Evolutionary conservation across 345 rosid genomes (phyloP).

Genomic region (Corymbia maculata): DNA sequence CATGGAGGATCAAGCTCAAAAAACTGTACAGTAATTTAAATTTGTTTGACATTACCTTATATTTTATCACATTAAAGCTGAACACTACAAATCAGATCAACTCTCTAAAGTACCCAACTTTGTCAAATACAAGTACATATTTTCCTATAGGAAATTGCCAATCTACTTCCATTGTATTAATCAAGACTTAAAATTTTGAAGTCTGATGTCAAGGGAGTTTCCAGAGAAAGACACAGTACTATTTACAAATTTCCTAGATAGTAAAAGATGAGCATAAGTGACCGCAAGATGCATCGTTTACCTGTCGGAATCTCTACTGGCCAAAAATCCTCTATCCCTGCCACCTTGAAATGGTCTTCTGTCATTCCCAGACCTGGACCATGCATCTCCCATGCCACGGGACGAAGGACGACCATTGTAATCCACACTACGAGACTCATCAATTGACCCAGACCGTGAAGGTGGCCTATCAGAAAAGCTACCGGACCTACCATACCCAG

Average conservation of each 20-base stretch:
- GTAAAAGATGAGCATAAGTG: not conserved
- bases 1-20: not conserved
- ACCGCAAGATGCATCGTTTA: slow-evolving; percentile 8
- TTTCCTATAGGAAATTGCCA: not conserved
- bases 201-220: not conserved
- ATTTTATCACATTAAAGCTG: not conserved
- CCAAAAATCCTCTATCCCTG: slow-evolving; percentile 76
- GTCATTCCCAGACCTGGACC: slow-evolving; percentile 65
- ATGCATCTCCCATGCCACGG: slow-evolving; percentile 54
- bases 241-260: not conserved
- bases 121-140: not conserved
- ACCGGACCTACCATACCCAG: slow-evolving; percentile 57
- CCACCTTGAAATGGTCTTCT: slow-evolving; percentile 74
- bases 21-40: not conserved
- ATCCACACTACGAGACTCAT: slow-evolving; percentile 58
- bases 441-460: slow-evolving; percentile 75
- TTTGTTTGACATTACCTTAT: not conserved
- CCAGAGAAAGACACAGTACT: not conserved
- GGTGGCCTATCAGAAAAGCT: slow-evolving; percentile 64
- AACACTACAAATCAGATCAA: not conserved
- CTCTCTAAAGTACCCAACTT: not conserved
- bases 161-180: not conserved
- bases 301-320: slow-evolving; percentile 66
- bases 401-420: slow-evolving; percentile 74
- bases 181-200: not conserved